phyloP scores from a whole-genome alignment of 1,139 yeast genomes.

The Arxiozyma slooffiae region DNA sequence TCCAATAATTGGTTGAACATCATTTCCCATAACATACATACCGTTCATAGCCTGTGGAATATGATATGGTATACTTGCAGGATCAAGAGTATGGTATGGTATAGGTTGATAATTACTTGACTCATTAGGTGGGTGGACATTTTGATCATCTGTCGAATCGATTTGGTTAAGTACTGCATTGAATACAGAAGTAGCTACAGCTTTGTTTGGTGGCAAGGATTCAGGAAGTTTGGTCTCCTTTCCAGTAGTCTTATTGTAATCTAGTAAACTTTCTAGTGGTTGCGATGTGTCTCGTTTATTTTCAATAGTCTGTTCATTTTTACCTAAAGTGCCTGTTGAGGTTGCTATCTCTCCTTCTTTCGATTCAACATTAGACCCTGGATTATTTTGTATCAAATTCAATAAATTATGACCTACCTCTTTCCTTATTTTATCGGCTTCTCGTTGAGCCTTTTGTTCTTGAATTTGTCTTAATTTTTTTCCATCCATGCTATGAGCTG shows the following conservation, averaged over 20 bases:
- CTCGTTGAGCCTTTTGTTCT: slow-evolving; percentile 9
- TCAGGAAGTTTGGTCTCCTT: slow-evolving; percentile 2
- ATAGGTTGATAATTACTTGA: neutral
- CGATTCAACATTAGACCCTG: neutral
- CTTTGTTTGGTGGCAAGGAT: slow-evolving; percentile 13
- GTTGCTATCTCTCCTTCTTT: slow-evolving; percentile 2
- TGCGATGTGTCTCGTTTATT: neutral
- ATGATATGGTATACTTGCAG: slow-evolving; percentile 23
- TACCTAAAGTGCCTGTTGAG: neutral
- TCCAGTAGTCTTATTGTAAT: neutral
- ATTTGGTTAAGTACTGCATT: slow-evolving; percentile 29
- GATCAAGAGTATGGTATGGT: slow-evolving; percentile 6
- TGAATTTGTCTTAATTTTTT: slow-evolving; percentile 4
- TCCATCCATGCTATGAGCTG: neutral
- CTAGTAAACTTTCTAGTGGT: neutral
- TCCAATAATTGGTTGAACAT: neutral
- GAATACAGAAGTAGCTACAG: slow-evolving; percentile 29
- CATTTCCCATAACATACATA: neutral
- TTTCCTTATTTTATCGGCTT: slow-evolving; percentile 6
- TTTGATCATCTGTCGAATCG: slow-evolving; percentile 6
- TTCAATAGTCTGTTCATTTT: neutral
- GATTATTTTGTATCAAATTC: slow-evolving; percentile 9
- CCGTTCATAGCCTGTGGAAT: slow-evolving; percentile 17
- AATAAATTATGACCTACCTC: slow-evolving; percentile 10
- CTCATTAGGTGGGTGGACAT: neutral